Evolutionary conservation across 139 green algal genomes (phyloP).

Genomic region (Haematococcus sp.): DNA sequence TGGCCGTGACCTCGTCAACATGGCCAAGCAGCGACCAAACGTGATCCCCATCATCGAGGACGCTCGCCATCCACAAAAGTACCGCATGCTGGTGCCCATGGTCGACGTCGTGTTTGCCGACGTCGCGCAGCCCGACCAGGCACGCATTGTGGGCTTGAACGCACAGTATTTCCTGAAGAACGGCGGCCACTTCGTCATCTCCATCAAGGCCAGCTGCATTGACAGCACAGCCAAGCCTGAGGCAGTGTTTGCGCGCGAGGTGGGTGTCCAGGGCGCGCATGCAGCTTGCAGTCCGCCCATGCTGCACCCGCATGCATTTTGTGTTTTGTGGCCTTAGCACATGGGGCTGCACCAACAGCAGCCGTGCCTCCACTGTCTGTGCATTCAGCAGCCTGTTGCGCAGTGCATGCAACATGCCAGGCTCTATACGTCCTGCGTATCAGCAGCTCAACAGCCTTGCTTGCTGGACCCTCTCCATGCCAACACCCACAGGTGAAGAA

Average conservation of each 20-base stretch:
- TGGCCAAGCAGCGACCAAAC: conserved; percentile 99
- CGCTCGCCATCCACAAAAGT: conserved; percentile 95
- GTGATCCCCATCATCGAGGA: conserved; percentile 99
- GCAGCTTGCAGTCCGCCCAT: neutral
- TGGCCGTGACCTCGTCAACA: conserved; percentile 96
- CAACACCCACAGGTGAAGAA: conserved; percentile 90
- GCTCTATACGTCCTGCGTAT: too few species aligned
- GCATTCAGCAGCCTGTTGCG: neutral
- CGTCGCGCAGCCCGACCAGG: conserved; percentile 95
- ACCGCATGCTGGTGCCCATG: conserved; percentile 99
- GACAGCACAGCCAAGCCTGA: conserved; percentile 97
- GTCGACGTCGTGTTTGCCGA: conserved; percentile 99
- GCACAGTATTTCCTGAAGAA: conserved; percentile 98
- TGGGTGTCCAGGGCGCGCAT: too few species aligned
- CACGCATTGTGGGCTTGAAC: conserved; percentile 97
- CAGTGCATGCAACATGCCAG: too few species aligned
- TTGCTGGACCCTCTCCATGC: too few species aligned
- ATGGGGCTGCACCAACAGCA: neutral
- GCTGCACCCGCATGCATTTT: neutral
- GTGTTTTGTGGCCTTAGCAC: neutral
- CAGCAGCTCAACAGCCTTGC: too few species aligned
- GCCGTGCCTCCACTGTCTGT: neutral
- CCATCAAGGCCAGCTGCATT: conserved; percentile 99
- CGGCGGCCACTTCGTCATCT: conserved; percentile 97
- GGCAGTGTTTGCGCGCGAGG: conserved; percentile 94